Evolutionary conservation across 768 basidiomycete species (phyloP), one percentile per base, ranked within the genome.

Genomic region (Tricholoma bakamatsutake): DNA sequence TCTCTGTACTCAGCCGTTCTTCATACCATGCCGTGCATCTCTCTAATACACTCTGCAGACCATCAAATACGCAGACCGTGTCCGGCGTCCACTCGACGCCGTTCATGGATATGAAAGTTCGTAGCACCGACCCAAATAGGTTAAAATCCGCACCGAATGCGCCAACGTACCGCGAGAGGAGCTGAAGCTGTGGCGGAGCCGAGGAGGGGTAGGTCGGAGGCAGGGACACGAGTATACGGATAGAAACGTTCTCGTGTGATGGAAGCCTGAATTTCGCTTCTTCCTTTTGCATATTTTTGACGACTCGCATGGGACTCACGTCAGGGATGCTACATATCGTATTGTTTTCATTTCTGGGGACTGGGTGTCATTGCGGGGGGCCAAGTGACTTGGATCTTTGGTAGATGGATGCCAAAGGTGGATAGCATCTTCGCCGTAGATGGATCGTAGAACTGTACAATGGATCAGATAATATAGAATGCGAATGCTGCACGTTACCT

Each of bases 21-120:
- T 79, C 78, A 60, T 90, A 88, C 92, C 92, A 94, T 37, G 65
- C 62, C 21, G 76, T 72, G 58, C 85, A 87, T 13, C 75, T 73
- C 47, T 92, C 90, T 30, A 87, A 68, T 9, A 89, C 81, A 62
- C 76, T 83, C 68, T 93, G 90, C 27, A 94, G 69, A 10, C 93
- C 93, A 59, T 95, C 93, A 64, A 93, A 95, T 11, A 94, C 87
- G 59, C 89, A 92, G 15, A 93, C 85, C 1, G 75, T 76, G 30
- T 85, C 90, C 21, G 80, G 74, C 2, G 76, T 73, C 83, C 88
- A 95, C 59, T 91, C 87, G n/a, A 90, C 79, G 6, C 87, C 90
- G 53, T 77, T 80, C 18, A 76, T 65, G 3, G 92, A 92, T 53
- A 94, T 91, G 67, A 80, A 95, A 0, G 88, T 93, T 37, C 88